Percentiles rank a stretch among this genome's conserved stretches.
phyloP scores from a whole-genome alignment of 139 green algal species.

The Yamagishiella unicocca region DNA sequence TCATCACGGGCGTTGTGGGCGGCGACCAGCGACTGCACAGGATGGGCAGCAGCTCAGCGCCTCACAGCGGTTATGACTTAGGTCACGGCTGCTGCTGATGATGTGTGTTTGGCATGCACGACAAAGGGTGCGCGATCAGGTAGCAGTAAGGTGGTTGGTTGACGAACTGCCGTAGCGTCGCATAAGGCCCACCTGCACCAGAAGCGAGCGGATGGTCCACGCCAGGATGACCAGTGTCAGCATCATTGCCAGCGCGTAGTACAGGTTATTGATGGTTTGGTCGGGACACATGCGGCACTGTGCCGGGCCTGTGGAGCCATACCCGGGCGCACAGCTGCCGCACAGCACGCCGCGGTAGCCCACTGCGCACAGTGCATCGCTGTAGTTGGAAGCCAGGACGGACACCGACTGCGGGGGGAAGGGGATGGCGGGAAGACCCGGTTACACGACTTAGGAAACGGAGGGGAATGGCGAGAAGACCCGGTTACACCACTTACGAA shows the following conservation, averaged over 20 bases:
- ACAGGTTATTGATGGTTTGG: background rate
- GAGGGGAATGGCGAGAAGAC: too few species aligned
- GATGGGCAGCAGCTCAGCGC: too few species aligned
- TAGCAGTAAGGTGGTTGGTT: too few species aligned
- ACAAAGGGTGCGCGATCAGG: too few species aligned
- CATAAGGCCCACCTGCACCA: constrained; percentile 20
- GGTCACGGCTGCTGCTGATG: too few species aligned
- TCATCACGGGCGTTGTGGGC: background rate
- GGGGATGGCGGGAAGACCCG: too few species aligned
- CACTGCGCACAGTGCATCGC: background rate
- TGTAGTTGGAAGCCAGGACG: background rate
- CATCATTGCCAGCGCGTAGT: background rate
- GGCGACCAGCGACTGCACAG: background rate
- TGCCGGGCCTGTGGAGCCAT: constrained; percentile 3
- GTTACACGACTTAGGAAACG: too few species aligned
- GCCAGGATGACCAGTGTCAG: constrained; percentile 20
- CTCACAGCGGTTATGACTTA: too few species aligned
- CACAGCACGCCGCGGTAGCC: constrained; percentile 40
- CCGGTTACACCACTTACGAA: too few species aligned
- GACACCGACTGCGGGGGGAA: background rate
- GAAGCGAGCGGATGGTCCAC: constrained; percentile 19
- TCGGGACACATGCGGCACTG: background rate
- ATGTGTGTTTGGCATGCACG: too few species aligned
- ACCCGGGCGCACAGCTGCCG: constrained; percentile 23
- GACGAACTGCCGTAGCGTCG: too few species aligned